These are phyloP conservation scores for Leucaena leucocephala DNA, from an alignment of 306 rosid genomes.

Conservation along the genomic window DNA sequence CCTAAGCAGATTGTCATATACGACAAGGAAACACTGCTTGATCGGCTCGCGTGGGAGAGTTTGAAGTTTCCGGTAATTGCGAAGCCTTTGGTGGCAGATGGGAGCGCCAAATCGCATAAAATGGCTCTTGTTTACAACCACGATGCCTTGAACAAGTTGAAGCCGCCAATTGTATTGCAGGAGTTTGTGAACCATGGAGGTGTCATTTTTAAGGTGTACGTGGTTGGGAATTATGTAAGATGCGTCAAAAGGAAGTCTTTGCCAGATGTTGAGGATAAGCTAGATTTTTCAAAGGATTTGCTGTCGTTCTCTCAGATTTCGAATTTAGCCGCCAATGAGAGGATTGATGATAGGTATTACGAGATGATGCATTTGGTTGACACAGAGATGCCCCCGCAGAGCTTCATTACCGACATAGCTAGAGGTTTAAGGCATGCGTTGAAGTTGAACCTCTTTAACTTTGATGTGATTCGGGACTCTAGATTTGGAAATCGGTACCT, in stretches of 20 bases:
- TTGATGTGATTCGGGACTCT: slow-evolving; percentile 82
- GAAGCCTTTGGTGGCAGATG: slow-evolving; percentile 69
- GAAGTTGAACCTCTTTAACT: slow-evolving; percentile 78
- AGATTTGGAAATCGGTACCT: slow-evolving; percentile 75
- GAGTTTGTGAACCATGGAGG: slow-evolving; percentile 79
- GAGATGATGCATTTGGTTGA: slow-evolving; percentile 79
- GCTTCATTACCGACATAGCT: slow-evolving; percentile 65
- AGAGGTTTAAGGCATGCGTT: slow-evolving; percentile 62
- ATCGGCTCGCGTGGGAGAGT: slow-evolving; percentile 51
- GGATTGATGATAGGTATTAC: slow-evolving; percentile 68
- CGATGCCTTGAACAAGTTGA: slow-evolving; percentile 54
- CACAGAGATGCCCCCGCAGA: slow-evolving; percentile 81
- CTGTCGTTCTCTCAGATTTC: slow-evolving; percentile 65
- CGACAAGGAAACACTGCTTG: slow-evolving; percentile 58
- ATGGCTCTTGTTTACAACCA: slow-evolving; percentile 60
- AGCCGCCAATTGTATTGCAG: slow-evolving; percentile 63
- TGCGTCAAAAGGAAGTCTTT: slow-evolving; percentile 70
- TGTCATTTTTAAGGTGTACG: slow-evolving; percentile 73
- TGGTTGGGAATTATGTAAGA: slow-evolving; percentile 57
- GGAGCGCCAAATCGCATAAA: slow-evolving; percentile 67
- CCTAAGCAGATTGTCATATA: slow-evolving; percentile 69
- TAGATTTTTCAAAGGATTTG: slow-evolving; percentile 47
- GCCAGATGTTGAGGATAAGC: slow-evolving; percentile 63
- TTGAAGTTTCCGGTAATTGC: slow-evolving; percentile 66
- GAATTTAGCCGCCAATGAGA: slow-evolving; percentile 56